A percentile compares a stretch with the other conserved stretches of the same genome.
These are phyloP conservation scores for Petasospora fabianii DNA, from an alignment of 1,139 yeast genomes.

Conservation along the genomic window DNA sequence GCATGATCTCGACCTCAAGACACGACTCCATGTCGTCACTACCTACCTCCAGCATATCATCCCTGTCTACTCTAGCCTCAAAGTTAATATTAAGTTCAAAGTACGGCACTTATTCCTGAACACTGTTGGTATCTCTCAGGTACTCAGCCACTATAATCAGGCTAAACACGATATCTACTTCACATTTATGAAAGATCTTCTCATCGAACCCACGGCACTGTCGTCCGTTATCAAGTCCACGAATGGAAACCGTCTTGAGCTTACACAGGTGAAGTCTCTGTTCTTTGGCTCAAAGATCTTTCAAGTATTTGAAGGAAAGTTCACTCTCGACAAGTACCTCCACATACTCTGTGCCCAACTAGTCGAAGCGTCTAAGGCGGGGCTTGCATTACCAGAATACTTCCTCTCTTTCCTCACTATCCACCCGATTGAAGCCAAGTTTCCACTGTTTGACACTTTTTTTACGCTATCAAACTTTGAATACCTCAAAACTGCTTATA, in stretches of 20 bases:
- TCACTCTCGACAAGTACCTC: conserved; percentile 28
- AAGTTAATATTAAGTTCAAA: conserved; percentile 8
- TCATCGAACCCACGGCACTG: conserved; percentile 18
- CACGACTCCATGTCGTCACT: conserved; percentile 15
- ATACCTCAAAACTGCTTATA: conserved; percentile 12
- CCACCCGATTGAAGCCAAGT: conserved; percentile 29
- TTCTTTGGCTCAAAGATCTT: conserved; percentile 36
- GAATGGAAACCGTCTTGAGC: conserved; percentile 18
- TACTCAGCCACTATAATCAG: conserved; percentile 19
- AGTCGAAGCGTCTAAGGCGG: conserved; percentile 18
- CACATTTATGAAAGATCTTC: conserved; percentile 18
- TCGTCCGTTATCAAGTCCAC: conserved; percentile 7
- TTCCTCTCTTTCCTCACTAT: conserved; percentile 27
- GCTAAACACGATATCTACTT: conserved; percentile 23
- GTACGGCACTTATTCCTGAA: conserved; percentile 20
- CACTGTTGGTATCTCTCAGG: conserved; percentile 19
- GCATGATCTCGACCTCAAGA: conserved; percentile 8
- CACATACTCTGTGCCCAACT: conserved; percentile 27
- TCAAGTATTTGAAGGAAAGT: conserved; percentile 27
- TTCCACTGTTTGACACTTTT: conserved; percentile 24
- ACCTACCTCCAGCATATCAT: conserved; percentile 19
- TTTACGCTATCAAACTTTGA: conserved; percentile 19
- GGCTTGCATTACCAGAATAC: conserved; percentile 16
- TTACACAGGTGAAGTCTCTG: conserved; percentile 25
- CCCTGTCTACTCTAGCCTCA: conserved; percentile 22